These are phyloP conservation scores for Pugionium dolabratum DNA, from an alignment of 345 rosid species.

Conservation along the genomic window DNA sequence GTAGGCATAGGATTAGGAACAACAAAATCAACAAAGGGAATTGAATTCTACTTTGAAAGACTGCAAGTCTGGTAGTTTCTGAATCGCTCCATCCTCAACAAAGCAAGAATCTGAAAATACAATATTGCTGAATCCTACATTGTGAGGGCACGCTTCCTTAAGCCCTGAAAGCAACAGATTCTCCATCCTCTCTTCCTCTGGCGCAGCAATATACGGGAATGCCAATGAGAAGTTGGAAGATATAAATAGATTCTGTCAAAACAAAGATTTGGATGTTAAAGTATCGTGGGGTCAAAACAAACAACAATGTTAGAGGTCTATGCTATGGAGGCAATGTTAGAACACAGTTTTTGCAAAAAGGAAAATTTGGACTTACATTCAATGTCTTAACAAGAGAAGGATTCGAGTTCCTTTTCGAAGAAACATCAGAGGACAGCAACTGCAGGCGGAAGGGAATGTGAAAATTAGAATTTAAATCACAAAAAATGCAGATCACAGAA, in stretches of 20 bases:
- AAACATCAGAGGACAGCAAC: slow-evolving; percentile 75
- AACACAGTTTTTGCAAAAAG: neutral
- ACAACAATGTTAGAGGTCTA: slow-evolving; percentile 18
- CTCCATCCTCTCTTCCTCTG: slow-evolving; percentile 79
- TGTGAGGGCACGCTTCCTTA: slow-evolving; percentile 60
- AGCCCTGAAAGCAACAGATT: slow-evolving; percentile 67
- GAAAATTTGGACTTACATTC: slow-evolving; percentile 50
- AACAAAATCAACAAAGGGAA: neutral
- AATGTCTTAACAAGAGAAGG: slow-evolving; percentile 66
- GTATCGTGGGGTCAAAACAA: neutral
- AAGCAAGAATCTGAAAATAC: slow-evolving; percentile 76
- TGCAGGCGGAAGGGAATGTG: slow-evolving; percentile 34
- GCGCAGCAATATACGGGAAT: slow-evolving; percentile 75
- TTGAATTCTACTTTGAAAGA: slow-evolving; percentile 59
- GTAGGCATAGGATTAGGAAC: slow-evolving; percentile 1
- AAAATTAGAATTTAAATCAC: slow-evolving; percentile 7
- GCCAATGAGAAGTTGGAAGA: slow-evolving; percentile 88
- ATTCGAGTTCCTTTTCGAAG: slow-evolving; percentile 52
- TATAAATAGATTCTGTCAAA: slow-evolving; percentile 58
- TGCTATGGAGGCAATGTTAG: neutral
- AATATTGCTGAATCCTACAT: slow-evolving; percentile 51
- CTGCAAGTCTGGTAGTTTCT: slow-evolving; percentile 59
- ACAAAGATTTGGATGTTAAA: slow-evolving; percentile 28
- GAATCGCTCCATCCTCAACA: slow-evolving; percentile 57
- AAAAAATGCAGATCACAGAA: slow-evolving; percentile 11